phyloP scores from a whole-genome alignment of 2,329 filamentous ascomycete genomes.

The Colletotrichum horii region DNA sequence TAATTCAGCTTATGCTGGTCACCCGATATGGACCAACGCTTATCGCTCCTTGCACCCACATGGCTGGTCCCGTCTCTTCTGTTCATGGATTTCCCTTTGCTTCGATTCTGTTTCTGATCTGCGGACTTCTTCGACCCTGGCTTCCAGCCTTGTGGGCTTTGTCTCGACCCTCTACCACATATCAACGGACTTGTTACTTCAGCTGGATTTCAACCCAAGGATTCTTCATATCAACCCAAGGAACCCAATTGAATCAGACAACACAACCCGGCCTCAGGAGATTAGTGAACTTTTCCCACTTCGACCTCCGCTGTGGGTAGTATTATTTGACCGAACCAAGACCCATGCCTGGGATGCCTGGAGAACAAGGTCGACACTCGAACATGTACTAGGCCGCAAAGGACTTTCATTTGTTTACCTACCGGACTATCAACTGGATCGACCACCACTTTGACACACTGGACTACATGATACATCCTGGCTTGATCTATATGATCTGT shows the following conservation, averaged over 20 bases:
- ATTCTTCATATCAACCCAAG: background rate
- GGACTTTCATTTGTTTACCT: background rate
- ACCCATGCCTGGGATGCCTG: background rate
- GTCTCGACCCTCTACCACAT: background rate
- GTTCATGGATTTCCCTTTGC: constrained; percentile 14
- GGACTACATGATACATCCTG: background rate
- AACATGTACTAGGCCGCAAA: background rate
- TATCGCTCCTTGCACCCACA: background rate
- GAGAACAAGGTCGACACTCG: background rate
- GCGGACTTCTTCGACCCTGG: background rate
- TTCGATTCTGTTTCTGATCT: background rate
- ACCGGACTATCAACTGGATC: background rate
- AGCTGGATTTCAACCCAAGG: background rate
- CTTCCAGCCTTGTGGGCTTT: background rate
- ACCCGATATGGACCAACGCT: background rate
- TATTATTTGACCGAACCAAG: background rate
- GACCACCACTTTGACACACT: background rate
- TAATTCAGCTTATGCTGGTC: background rate
- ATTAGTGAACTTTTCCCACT: background rate
- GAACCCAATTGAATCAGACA: background rate
- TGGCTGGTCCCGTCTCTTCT: constrained; percentile 3
- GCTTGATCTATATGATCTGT: constrained; percentile 12
- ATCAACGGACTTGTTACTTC: background rate
- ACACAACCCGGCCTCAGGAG: background rate
- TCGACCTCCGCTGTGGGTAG: background rate